A percentile compares a stretch with the other conserved stretches of the same genome.
phyloP scores from a whole-genome alignment of 2,329 filamentous ascomycete genomes.

The Fusarium ambrosium region DNA sequence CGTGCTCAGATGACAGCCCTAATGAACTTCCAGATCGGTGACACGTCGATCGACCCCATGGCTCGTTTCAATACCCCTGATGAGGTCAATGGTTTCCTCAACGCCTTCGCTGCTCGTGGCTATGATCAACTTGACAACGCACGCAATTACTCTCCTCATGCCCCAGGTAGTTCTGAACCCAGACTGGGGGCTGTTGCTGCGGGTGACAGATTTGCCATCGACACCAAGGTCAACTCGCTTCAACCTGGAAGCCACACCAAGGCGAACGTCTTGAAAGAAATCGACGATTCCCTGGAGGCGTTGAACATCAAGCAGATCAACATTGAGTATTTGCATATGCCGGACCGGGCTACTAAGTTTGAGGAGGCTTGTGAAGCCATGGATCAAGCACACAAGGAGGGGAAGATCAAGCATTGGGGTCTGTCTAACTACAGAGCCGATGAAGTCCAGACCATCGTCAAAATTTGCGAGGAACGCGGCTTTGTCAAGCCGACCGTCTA shows the following conservation, averaged over 20 bases:
- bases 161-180: constrained; percentile 48
- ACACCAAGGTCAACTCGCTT: constrained; percentile 52
- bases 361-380: constrained; percentile 58
- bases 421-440: constrained; percentile 60
- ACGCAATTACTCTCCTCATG: constrained; percentile 49
- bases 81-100: constrained; percentile 43
- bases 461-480: constrained; percentile 57
- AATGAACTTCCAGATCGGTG: constrained; percentile 38
- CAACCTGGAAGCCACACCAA: constrained; percentile 47
- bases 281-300: constrained; percentile 50
- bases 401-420: constrained; percentile 61
- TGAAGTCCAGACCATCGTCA: constrained; percentile 59
- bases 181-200: constrained; percentile 48
- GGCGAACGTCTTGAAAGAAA: constrained; percentile 45
- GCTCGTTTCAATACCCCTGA: constrained; percentile 44
- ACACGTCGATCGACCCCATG: constrained; percentile 34
- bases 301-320: constrained; percentile 45
- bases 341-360: constrained; percentile 58
- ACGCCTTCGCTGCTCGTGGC: constrained; percentile 43
- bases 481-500: constrained; percentile 61
- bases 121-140: constrained; percentile 50
- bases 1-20: not conserved
- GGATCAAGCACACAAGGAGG: constrained; percentile 55
- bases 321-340: constrained; percentile 37
- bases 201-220: constrained; percentile 49